Base-by-base conservation (phyloP, 805 yeast genomes). In the Lipomyces kockii region DNA sequence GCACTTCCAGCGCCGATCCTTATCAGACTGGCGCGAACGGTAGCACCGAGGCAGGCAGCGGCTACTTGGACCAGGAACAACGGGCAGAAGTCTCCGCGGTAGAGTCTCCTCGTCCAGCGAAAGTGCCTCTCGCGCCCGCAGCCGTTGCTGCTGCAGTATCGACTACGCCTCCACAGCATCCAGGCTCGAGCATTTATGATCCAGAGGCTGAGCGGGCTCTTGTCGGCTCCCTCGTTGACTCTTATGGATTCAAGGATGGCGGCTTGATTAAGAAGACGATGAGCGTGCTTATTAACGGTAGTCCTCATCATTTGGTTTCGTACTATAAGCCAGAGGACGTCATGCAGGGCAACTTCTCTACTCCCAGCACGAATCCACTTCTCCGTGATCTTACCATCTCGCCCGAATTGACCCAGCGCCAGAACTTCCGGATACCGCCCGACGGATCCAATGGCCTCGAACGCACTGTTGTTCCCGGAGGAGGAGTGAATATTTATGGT, bases 191-290 rank as follows among this genome's bases (percentile, higher is more conserved):
- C 56, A 54, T 60, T 11, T 62, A 62, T 58, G 74, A 69, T 7
- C 69, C 74, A 11, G 75, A 73, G 32, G 75, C 78, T 35, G 81
- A 79, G 61, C 73, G 86, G 55, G 76, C 83, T 3, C 75, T 86
- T 3, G 86, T 85, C 27, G 89, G 89, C 17, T 86, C 89, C 0
- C 78, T 86, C 56, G 85, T 84, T 27, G 84, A 85, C 46, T 83
- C 88, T 0, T 87, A 86, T 73, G 87, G 87, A 12, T 89, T 87
- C 75, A 88, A 87, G 74, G 87, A 85, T 58, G 82, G 83, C 57
- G 97, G 97, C 0, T 81, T 93, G 58, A 86, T 92, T 67, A 93
- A 93, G 77, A 92, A 92, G 77, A 91, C 98, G 0, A 80, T 92
- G 68, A 86, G 92, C 0, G 81, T 91, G 32, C 83, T 87, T n/a